These are phyloP conservation scores for Cucurbita pepo DNA, from an alignment of 306 rosid genomes.

Conservation along the genomic window DNA sequence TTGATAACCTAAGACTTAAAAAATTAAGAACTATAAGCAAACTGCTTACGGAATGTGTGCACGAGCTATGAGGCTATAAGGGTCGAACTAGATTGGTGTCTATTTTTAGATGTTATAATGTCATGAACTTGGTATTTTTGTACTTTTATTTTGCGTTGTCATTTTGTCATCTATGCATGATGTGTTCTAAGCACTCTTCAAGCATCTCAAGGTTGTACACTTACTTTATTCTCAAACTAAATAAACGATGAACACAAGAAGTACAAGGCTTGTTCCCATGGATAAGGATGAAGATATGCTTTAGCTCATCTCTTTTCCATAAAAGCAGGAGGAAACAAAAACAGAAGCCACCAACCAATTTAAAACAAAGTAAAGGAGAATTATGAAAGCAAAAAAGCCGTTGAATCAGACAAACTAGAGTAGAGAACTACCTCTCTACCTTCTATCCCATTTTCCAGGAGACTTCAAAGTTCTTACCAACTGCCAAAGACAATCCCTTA, in stretches of 20 bases:
- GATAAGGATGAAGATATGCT: slow-evolving; percentile 30
- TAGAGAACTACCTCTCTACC: background rate
- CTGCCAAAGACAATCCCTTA: slow-evolving; percentile 44
- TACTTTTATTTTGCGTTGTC: too few species aligned
- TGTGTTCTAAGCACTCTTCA: too few species aligned
- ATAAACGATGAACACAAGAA: background rate
- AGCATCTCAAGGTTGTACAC: background rate
- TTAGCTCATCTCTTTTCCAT: slow-evolving; percentile 33
- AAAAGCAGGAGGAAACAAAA: slow-evolving; percentile 4
- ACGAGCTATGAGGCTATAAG: too few species aligned
- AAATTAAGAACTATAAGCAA: too few species aligned
- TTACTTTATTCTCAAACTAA: slow-evolving; percentile 11
- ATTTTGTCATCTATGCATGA: too few species aligned
- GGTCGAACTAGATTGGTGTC: too few species aligned
- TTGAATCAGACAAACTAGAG: background rate
- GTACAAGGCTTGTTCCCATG: slow-evolving; percentile 17
- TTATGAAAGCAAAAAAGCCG: background rate
- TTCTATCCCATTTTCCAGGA: slow-evolving; percentile 70
- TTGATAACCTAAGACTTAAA: too few species aligned
- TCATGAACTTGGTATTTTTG: too few species aligned
- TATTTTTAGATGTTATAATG: too few species aligned
- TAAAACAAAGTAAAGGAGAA: background rate
- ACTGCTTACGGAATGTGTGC: too few species aligned
- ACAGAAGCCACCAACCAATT: background rate
- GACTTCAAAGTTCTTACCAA: slow-evolving; percentile 69